Conservation (phyloP, 257 asterid genomes). For the Plectranthus barbatus region DNA sequence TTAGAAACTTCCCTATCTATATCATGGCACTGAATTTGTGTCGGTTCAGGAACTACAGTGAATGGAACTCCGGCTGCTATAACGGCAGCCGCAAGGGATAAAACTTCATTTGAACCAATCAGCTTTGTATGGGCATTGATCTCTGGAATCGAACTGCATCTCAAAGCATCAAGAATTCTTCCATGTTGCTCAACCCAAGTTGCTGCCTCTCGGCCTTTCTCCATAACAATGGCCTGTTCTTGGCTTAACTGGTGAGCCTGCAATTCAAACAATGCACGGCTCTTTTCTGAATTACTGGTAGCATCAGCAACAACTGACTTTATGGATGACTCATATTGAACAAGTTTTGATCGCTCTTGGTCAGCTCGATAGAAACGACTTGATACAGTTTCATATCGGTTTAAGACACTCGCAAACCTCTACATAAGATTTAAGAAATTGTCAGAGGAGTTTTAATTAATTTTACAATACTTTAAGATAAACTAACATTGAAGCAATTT, state of each 20-base stretch:
- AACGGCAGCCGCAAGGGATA: conserved; percentile 81
- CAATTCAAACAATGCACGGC: conserved; percentile 55
- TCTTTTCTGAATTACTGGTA: conserved; percentile 58
- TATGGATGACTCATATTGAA: conserved; percentile 70
- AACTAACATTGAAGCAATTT: conserved; percentile 14
- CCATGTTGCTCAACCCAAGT: conserved; percentile 94
- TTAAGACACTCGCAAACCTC: conserved; percentile 61
- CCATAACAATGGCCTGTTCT: conserved; percentile 66
- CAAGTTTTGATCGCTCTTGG: conserved; percentile 70
- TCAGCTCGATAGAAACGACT: conserved; percentile 68
- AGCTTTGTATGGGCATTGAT: conserved; percentile 42
- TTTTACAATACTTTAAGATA: conserved; percentile 13
- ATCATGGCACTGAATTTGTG: conserved; percentile 85
- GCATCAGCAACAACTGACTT: conserved; percentile 75
- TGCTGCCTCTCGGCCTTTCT: conserved; percentile 81
- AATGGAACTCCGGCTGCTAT: conserved; percentile 83
- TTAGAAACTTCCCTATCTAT: conserved; percentile 88
- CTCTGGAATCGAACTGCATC: conserved; percentile 75
- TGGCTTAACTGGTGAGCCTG: conserved; percentile 77
- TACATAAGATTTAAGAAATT: conserved; percentile 34
- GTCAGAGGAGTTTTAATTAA: conserved; percentile 15
- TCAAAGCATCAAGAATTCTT: conserved; percentile 80
- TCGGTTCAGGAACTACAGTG: conserved; percentile 96
- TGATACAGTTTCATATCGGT: conserved; percentile 74
- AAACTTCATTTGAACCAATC: conserved; percentile 61